These are phyloP conservation scores for Aspergillus campestris DNA, from an alignment of 495 filamentous ascomycete genomes.

Conservation along the genomic window DNA sequence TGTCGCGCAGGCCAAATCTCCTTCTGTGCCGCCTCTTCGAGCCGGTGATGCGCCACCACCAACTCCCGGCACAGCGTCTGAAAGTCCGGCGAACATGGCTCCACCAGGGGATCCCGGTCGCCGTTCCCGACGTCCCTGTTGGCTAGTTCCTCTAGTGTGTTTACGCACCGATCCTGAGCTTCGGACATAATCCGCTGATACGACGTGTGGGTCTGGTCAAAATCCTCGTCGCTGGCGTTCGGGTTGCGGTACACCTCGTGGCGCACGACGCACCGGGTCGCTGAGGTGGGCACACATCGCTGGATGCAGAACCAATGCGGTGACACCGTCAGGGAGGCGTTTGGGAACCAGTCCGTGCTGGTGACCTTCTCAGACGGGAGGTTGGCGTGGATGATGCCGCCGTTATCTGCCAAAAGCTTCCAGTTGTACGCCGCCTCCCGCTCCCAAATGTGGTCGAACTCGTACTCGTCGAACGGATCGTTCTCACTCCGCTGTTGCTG, in stretches of 20 bases:
- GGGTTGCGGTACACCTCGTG: conserved; percentile 46
- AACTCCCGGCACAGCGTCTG: conserved; percentile 34
- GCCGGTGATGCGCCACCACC: conserved; percentile 28
- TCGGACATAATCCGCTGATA: conserved; percentile 40
- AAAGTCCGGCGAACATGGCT: conserved; percentile 39
- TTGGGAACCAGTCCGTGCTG: conserved; percentile 40
- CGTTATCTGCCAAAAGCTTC: conserved; percentile 42
- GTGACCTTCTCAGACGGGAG: conserved; percentile 28
- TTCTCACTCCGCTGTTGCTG: conserved; percentile 24
- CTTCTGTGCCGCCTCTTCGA: conserved; percentile 28
- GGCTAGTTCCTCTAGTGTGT: conserved; percentile 37
- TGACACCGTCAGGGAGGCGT: conserved; percentile 36
- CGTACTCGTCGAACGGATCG: conserved; percentile 38
- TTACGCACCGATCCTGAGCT: conserved; percentile 35
- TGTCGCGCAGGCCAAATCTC: conserved; percentile 46
- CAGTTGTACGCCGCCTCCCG: conserved; percentile 41
- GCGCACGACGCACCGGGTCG: conserved; percentile 26
- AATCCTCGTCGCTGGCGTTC: conserved; percentile 32
- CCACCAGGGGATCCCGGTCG: conserved; percentile 36
- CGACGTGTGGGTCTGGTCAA: conserved; percentile 29
- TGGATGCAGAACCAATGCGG: conserved; percentile 42
- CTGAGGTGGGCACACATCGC: conserved; percentile 33
- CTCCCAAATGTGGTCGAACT: conserved; percentile 41
- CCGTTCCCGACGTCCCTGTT: conserved; percentile 35
- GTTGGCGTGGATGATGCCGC: conserved; percentile 34